Conservation (phyloP, 805 yeast genomes). For the Kazachstania psychrophila region DNA sequence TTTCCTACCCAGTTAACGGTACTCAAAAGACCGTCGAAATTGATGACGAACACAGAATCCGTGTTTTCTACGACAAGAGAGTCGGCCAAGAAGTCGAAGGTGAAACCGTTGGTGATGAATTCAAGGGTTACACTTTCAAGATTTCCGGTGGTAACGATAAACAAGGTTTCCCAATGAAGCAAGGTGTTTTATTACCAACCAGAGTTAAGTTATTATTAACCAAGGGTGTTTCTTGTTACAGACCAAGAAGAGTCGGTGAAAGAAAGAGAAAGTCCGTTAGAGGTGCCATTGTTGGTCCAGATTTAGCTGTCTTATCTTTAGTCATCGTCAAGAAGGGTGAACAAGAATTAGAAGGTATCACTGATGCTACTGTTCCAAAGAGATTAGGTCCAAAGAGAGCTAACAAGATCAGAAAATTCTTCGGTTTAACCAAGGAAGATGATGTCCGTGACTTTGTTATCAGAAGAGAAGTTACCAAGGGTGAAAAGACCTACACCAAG, state of each 20-base stretch:
- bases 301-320: constrained; percentile 90
- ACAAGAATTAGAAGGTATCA: constrained; percentile 87
- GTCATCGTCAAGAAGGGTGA: constrained; percentile 97
- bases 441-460: constrained; percentile 72
- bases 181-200: constrained; percentile 99
- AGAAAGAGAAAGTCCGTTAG: constrained; percentile 99
- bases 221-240: constrained; percentile 96
- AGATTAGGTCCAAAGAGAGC: constrained; percentile 99
- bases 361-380: constrained; percentile 92
- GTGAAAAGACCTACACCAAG: constrained; percentile 97
- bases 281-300: constrained; percentile 98
- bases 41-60: constrained; percentile 98
- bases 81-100: constrained; percentile 99
- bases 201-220: constrained; percentile 94
- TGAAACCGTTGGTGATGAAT: constrained; percentile 95
- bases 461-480: constrained; percentile 97
- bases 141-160: constrained; percentile 99
- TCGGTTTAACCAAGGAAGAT: constrained; percentile 56
- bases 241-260: constrained; percentile 99
- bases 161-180: constrained; percentile 99
- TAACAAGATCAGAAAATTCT: constrained; percentile 99
- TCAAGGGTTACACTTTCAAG: constrained; percentile 98
- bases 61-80: constrained; percentile 98
- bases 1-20: constrained; percentile 99
- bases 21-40: constrained; percentile 96